A percentile compares a stretch with the other conserved stretches of the same genome.
These are phyloP conservation scores for Macrophomina phaseolina DNA, from an alignment of 2,329 filamentous ascomycete genomes.

Conservation along the genomic window DNA sequence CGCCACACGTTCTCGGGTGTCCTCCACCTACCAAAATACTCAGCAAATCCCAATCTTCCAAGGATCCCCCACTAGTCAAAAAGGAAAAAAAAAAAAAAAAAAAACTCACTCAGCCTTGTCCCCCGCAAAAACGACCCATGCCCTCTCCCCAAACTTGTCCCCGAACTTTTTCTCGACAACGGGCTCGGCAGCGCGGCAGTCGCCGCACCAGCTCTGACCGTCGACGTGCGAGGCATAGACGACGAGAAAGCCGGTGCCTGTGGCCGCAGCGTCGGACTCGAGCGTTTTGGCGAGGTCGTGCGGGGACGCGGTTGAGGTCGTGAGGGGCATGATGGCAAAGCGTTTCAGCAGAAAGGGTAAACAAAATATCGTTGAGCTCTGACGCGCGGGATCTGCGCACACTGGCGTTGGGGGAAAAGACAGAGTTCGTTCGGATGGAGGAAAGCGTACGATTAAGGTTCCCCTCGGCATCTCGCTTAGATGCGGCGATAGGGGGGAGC, in stretches of 20 bases:
- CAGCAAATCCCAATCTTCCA: not conserved
- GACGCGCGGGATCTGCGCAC: not conserved
- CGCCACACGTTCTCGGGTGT: constrained; percentile 6
- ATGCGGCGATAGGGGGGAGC: not conserved
- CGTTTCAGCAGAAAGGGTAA: not conserved
- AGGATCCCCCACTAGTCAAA: not conserved
- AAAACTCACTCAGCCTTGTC: constrained; percentile 7
- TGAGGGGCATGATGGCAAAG: not conserved
- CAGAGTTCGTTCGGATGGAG: not conserved
- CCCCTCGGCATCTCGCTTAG: not conserved
- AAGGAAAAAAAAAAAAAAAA: not conserved
- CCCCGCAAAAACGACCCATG: not conserved
- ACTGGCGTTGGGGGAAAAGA: not conserved
- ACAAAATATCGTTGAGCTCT: no score
- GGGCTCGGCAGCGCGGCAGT: constrained; percentile 10
- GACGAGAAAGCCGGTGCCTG: constrained; percentile 7
- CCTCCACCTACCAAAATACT: not conserved
- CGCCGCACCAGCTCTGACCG: constrained; percentile 10
- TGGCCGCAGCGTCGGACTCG: not conserved
- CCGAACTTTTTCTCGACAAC: constrained; percentile 5
- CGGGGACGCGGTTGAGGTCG: not conserved
- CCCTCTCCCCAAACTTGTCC: not conserved
- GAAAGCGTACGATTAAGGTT: not conserved
- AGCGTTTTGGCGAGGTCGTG: not conserved
- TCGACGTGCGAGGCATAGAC: constrained; percentile 13